Conservation (phyloP, 495 filamentous ascomycete species). For the Hypoxylon lenormandii region DNA sequence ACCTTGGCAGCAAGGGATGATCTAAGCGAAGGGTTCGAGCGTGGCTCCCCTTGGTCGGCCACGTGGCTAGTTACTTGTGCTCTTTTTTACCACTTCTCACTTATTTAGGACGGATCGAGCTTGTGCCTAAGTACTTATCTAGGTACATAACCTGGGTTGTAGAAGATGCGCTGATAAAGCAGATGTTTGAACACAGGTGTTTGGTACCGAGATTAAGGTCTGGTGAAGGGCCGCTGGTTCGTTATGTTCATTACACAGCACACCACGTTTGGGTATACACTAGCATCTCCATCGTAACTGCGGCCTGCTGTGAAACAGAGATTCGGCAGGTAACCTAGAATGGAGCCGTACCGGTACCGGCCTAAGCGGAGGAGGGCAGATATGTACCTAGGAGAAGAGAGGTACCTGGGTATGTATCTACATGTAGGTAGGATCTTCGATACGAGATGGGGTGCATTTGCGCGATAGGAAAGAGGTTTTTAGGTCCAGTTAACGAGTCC, state of each 20-base stretch:
- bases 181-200: neutral
- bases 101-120: no score
- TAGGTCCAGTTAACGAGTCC: constrained; percentile 28
- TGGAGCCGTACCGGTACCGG: constrained; percentile 17
- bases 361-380: constrained; percentile 23
- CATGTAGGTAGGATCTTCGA: constrained; percentile 4
- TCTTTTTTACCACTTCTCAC: no score
- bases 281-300: constrained; percentile 35
- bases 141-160: no score
- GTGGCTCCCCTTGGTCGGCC: neutral
- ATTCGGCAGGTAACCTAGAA: constrained; percentile 46
- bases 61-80: constrained; percentile 1
- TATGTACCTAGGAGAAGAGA: no score
- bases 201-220: constrained; percentile 2
- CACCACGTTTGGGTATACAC: constrained; percentile 23
- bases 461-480: constrained; percentile 10
- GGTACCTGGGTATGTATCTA: no score
- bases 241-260: constrained; percentile 25
- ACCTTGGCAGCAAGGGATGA: constrained; percentile 3
- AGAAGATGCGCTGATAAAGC: no score
- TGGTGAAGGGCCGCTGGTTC: constrained; percentile 18
- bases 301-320: constrained; percentile 42
- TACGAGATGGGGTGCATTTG: constrained; percentile 21
- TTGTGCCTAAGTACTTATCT: no score
- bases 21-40: constrained; percentile 33